These are phyloP conservation scores for Porpolomopsis calyptriformis DNA, from an alignment of 768 basidiomycete genomes.

Conservation along the genomic window DNA sequence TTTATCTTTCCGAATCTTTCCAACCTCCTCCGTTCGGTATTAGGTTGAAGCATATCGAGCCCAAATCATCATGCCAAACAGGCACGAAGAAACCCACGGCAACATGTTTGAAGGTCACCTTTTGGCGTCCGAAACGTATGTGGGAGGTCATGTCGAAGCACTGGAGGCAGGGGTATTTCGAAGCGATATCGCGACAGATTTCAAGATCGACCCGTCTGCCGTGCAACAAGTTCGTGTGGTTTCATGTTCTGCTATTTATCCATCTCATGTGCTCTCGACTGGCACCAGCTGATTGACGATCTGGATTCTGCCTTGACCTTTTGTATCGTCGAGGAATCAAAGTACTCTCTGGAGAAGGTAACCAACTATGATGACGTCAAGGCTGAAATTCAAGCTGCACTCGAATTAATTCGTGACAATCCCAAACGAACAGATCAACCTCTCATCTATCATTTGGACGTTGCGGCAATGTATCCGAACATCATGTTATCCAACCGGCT, in stretches of 20 bases:
- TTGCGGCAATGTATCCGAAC: constrained; percentile 99
- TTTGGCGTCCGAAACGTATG: constrained; percentile 95
- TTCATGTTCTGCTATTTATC: constrained; percentile 3
- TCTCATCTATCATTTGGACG: constrained; percentile 96
- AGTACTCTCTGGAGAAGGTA: constrained; percentile 68
- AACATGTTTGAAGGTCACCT: constrained; percentile 94
- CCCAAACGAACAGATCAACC: constrained; percentile 85
- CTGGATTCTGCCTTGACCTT: constrained; percentile 88
- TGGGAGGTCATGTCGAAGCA: constrained; percentile 98
- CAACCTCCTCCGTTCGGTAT: constrained; percentile 3
- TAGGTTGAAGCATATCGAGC: constrained; percentile 94
- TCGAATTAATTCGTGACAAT: constrained; percentile 86
- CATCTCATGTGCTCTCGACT: background rate
- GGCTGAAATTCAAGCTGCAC: constrained; percentile 56
- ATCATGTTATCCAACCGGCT: constrained; percentile 99
- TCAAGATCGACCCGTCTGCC: constrained; percentile 85
- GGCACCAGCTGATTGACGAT: constrained; percentile 73
- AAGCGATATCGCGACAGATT: constrained; percentile 89
- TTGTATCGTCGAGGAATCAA: constrained; percentile 78
- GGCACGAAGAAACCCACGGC: constrained; percentile 86
- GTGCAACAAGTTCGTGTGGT: constrained; percentile 55
- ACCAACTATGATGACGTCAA: constrained; percentile 95
- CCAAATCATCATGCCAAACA: constrained; percentile 94
- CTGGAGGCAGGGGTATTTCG: constrained; percentile 97
- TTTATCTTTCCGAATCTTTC: background rate